These are phyloP conservation scores for Daldinia vernicosa DNA, from an alignment of 495 filamentous ascomycete genomes.

Conservation along the genomic window DNA sequence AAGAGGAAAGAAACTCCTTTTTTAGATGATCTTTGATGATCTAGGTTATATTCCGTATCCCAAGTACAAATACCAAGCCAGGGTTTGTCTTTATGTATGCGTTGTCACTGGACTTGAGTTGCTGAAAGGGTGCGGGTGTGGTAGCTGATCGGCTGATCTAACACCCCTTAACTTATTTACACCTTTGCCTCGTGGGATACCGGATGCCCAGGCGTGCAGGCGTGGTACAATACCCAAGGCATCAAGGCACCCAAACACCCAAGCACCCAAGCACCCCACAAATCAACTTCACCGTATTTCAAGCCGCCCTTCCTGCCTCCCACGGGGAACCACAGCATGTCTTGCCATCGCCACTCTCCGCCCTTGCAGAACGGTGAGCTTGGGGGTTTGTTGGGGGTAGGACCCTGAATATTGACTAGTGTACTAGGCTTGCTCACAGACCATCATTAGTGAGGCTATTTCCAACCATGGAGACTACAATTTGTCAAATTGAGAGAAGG, in stretches of 20 bases:
- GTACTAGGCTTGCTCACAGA: slow-evolving; percentile 12
- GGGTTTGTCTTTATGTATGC: slow-evolving; percentile 4
- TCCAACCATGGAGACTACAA: background rate
- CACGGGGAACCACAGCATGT: slow-evolving; percentile 5
- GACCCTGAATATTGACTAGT: slow-evolving; percentile 29
- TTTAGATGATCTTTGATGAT: background rate
- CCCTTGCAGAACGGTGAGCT: slow-evolving; percentile 31
- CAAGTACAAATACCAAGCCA: slow-evolving; percentile 2
- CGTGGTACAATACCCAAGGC: slow-evolving; percentile 9
- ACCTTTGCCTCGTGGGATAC: slow-evolving; percentile 28
- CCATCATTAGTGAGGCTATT: slow-evolving; percentile 16
- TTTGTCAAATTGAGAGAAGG: slow-evolving; percentile 1
- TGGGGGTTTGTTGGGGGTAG: slow-evolving; percentile 30
- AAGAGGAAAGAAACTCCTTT: slow-evolving; percentile 2
- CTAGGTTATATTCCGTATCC: slow-evolving; percentile 13
- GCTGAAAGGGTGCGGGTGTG: slow-evolving; percentile 16
- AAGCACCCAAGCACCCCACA: slow-evolving; percentile 25
- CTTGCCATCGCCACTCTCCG: slow-evolving; percentile 15
- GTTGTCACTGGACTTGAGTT: slow-evolving; percentile 30
- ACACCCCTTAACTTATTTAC: slow-evolving; percentile 21
- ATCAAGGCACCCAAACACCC: background rate
- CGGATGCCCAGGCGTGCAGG: slow-evolving; percentile 21
- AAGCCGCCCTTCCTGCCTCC: slow-evolving; percentile 6
- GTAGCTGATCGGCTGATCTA: slow-evolving; percentile 36
- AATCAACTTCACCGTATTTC: slow-evolving; percentile 35